These are phyloP conservation scores for Amanita phalloides DNA, from an alignment of 768 basidiomycete genomes.

Conservation along the genomic window DNA sequence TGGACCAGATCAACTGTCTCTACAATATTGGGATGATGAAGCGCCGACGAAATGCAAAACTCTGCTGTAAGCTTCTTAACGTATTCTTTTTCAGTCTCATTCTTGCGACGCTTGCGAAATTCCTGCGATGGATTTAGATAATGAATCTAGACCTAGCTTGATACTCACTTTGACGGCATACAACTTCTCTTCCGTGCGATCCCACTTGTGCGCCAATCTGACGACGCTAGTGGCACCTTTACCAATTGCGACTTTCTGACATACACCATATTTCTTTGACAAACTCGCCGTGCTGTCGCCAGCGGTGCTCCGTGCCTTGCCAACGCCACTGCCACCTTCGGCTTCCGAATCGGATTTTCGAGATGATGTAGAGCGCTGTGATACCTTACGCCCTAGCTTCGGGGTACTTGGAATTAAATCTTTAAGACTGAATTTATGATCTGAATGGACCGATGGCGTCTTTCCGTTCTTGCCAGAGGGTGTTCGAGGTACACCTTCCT, in stretches of 20 bases:
- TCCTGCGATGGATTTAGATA: conserved; percentile 41
- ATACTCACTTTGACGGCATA: conserved; percentile 89
- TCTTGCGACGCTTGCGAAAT: conserved; percentile 96
- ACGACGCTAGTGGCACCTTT: conserved; percentile 99
- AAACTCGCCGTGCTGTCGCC: conserved; percentile 36
- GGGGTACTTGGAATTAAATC: conserved; percentile 65
- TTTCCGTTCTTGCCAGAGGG: conserved; percentile 20
- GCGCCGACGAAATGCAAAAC: conserved; percentile 95
- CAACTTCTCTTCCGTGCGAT: conserved; percentile 89
- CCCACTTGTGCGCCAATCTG: conserved; percentile 97
- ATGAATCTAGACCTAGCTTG: neutral
- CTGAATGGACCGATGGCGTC: conserved; percentile 36
- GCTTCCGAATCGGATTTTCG: conserved; percentile 62
- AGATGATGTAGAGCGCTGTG: conserved; percentile 55
- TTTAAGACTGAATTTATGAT: conserved; percentile 78
- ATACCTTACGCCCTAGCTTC: conserved; percentile 60
- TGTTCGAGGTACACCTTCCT: conserved; percentile 14
- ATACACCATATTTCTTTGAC: conserved; percentile 92
- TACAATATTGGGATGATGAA: conserved; percentile 91
- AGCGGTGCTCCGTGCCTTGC: conserved; percentile 23
- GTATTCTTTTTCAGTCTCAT: conserved; percentile 98
- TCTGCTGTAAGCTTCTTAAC: conserved; percentile 99
- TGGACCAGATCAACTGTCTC: conserved; percentile 99
- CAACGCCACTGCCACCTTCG: conserved; percentile 16
- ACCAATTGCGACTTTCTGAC: conserved; percentile 93